Evolutionary conservation across 2,329 filamentous ascomycete genomes (phyloP).

Genomic region (Penicillium palitans): DNA sequence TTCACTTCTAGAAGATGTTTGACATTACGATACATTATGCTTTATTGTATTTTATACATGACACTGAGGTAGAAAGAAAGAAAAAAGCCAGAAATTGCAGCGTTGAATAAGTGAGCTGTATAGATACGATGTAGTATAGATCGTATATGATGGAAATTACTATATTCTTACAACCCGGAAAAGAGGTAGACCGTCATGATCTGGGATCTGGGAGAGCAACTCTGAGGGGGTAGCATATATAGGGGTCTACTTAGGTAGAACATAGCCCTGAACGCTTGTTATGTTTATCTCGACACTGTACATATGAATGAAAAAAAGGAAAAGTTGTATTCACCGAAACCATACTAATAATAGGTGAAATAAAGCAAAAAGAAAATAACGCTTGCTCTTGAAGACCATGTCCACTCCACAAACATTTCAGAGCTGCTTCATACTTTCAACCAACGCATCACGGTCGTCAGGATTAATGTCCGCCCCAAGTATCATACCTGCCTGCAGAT

Average conservation of each 20-base stretch:
- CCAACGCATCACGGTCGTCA: background rate
- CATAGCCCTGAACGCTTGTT: too few species aligned
- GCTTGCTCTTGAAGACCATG: background rate
- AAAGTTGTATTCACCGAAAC: background rate
- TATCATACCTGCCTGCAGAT: conserved; percentile 7
- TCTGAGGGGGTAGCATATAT: too few species aligned
- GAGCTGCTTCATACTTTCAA: background rate
- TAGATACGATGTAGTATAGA: background rate
- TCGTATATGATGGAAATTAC: too few species aligned
- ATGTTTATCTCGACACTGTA: background rate
- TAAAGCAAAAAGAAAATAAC: background rate
- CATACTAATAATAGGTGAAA: background rate
- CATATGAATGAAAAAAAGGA: background rate
- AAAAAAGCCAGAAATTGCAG: background rate
- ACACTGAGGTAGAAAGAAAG: too few species aligned
- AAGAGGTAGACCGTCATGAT: too few species aligned
- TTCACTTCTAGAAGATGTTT: too few species aligned
- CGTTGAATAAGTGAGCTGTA: background rate
- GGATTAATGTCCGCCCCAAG: conserved; percentile 2
- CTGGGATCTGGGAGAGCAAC: too few species aligned
- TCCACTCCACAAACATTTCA: conserved; percentile 1
- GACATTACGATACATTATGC: too few species aligned
- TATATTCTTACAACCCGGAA: too few species aligned
- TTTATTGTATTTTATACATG: too few species aligned
- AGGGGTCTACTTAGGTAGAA: too few species aligned